phyloP scores from a whole-genome alignment of 148 eudicot genomes.

The Nepenthes mirabilis region DNA sequence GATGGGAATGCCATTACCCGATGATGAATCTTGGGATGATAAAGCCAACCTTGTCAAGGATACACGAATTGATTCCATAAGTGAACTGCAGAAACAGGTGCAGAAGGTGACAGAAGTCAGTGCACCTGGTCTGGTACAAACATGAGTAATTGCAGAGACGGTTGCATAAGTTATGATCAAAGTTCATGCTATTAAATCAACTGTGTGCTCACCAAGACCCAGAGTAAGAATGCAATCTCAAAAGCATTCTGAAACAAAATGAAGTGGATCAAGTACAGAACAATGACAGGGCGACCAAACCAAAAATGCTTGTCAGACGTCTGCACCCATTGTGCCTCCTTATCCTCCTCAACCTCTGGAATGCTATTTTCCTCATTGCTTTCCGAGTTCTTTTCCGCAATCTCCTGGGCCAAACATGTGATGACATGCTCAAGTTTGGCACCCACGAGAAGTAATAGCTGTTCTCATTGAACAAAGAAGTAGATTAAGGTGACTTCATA shows the following conservation, averaged over 20 bases:
- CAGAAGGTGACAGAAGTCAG: not conserved
- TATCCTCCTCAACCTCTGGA: conserved; percentile 13
- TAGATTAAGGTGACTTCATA: no score
- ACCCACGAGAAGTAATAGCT: conserved; percentile 85
- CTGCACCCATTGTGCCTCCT: conserved; percentile 27
- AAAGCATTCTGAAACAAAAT: conserved; percentile 89
- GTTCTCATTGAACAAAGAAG: conserved; percentile 11
- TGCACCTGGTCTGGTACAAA: not conserved
- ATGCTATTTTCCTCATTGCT: conserved; percentile 4
- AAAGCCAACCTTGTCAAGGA: conserved; percentile 54
- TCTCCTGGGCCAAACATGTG: conserved; percentile 58
- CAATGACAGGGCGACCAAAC: conserved; percentile 57
- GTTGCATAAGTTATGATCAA: not conserved
- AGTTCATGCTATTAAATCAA: not conserved
- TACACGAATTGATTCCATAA: conserved; percentile 75
- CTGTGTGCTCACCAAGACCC: conserved; percentile 69
- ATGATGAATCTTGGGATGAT: conserved; percentile 65
- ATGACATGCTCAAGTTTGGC: conserved; percentile 78
- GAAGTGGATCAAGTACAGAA: conserved; percentile 84
- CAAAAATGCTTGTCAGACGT: conserved; percentile 83
- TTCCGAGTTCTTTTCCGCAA: conserved; percentile 20
- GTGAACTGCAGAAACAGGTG: conserved; percentile 38
- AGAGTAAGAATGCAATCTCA: conserved; percentile 77
- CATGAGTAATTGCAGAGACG: no score
- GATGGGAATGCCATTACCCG: conserved; percentile 32